Percentiles rank a stretch among this genome's conserved stretches.
Evolutionary conservation across 495 filamentous ascomycete genomes (phyloP).

Genomic region (Jackrogersella multiformis): DNA sequence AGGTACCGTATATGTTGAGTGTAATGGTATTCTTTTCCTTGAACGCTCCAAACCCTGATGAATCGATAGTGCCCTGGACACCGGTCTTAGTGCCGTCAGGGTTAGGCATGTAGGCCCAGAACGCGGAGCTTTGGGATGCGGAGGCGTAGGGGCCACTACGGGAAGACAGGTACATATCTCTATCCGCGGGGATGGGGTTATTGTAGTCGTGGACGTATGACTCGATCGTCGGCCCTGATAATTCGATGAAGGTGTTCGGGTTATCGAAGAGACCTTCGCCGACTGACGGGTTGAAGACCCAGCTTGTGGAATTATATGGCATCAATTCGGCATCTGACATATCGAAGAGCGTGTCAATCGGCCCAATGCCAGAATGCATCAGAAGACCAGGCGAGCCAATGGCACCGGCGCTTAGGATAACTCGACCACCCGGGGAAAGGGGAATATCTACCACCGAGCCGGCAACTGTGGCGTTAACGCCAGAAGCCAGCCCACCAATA

Average conservation of each 20-base stretch:
- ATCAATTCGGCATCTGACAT: conserved; percentile 40
- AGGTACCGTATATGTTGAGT: conserved; percentile 56
- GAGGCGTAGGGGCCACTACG: conserved; percentile 52
- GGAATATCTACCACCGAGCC: conserved; percentile 57
- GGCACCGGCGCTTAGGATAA: conserved; percentile 65
- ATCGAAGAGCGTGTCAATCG: conserved; percentile 37
- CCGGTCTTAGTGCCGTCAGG: conserved; percentile 46
- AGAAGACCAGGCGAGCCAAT: conserved; percentile 66
- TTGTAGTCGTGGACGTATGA: conserved; percentile 52
- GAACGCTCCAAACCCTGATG: conserved; percentile 47
- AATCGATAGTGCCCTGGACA: conserved; percentile 54
- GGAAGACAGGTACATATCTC: conserved; percentile 44
- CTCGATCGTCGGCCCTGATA: conserved; percentile 44
- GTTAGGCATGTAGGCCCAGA: conserved; percentile 51
- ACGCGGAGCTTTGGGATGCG: conserved; percentile 51
- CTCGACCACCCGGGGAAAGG: conserved; percentile 58
- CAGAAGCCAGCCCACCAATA: conserved; percentile 56
- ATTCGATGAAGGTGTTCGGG: conserved; percentile 57
- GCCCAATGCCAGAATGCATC: conserved; percentile 63
- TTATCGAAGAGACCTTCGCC: conserved; percentile 56
- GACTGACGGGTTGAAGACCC: conserved; percentile 51
- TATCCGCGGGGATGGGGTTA: conserved; percentile 45
- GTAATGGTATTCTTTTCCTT: conserved; percentile 50
- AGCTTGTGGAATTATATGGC: conserved; percentile 34
- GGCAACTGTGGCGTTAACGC: conserved; percentile 50